phyloP scores from a whole-genome alignment of 2,329 filamentous ascomycete species.

The Sphaerostilbella broomeana region DNA sequence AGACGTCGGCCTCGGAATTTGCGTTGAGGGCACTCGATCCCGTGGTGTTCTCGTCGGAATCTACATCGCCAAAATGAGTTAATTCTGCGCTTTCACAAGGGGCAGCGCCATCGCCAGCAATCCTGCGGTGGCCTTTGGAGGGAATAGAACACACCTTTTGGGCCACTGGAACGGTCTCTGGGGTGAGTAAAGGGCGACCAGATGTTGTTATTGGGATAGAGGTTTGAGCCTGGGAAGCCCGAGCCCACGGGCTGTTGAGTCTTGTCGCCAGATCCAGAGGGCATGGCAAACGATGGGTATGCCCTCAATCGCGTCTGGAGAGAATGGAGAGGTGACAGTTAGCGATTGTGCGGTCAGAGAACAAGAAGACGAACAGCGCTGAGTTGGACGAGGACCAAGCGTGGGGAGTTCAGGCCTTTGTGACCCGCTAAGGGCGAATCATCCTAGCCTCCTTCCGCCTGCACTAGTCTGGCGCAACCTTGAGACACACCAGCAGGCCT shows the following conservation, averaged over 20 bases:
- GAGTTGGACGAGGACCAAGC: slow-evolving; percentile 12
- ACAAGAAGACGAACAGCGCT: slow-evolving; percentile 9
- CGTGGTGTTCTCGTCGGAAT: slow-evolving; percentile 40
- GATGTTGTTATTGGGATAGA: slow-evolving; percentile 32
- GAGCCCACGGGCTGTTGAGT: slow-evolving; percentile 35
- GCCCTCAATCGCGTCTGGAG: slow-evolving; percentile 31
- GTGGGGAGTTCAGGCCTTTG: slow-evolving; percentile 14
- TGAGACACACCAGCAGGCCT: slow-evolving; percentile 30
- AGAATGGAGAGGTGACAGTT: slow-evolving; percentile 13
- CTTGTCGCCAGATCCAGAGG: slow-evolving; percentile 26
- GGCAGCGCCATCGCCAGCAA: background rate
- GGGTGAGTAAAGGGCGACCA: slow-evolving; percentile 35
- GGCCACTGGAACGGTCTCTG: slow-evolving; percentile 34
- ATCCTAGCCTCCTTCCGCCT: slow-evolving; percentile 20
- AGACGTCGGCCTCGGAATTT: slow-evolving; percentile 62
- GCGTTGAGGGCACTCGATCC: slow-evolving; percentile 64
- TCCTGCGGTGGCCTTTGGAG: too few relatives aligned
- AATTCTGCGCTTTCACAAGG: background rate
- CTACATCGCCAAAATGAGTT: slow-evolving; percentile 15
- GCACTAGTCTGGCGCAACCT: slow-evolving; percentile 29
- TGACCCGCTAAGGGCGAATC: slow-evolving; percentile 23
- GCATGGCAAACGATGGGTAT: slow-evolving; percentile 34
- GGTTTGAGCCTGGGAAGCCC: slow-evolving; percentile 28
- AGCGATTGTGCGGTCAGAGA: slow-evolving; percentile 17
- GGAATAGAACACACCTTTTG: slow-evolving; percentile 39